Percentiles rank a stretch among this genome's conserved stretches.
Evolutionary conservation across 768 basidiomycete genomes (phyloP).

Genomic region (Dendrothele bispora): DNA sequence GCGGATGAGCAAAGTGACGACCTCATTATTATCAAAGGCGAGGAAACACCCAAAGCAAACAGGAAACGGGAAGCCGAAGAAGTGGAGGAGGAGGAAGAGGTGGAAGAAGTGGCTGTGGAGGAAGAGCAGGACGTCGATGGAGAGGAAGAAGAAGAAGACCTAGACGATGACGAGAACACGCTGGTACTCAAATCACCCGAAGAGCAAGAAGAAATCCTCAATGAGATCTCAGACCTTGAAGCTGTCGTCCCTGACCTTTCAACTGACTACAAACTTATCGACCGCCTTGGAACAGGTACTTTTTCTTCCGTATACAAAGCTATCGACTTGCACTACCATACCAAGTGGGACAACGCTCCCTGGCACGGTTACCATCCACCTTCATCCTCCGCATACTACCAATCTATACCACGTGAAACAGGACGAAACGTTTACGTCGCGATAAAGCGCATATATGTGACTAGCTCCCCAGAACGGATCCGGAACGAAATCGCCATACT

Average conservation of each 20-base stretch:
- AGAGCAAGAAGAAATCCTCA: constrained; percentile 72
- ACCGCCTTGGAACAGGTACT: constrained; percentile 94
- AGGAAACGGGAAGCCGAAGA: constrained; percentile 30
- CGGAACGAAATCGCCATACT: constrained; percentile 91
- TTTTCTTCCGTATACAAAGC: constrained; percentile 99
- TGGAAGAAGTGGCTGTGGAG: constrained; percentile 25
- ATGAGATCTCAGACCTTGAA: constrained; percentile 76
- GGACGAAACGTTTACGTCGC: constrained; percentile 78
- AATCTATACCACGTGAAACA: constrained; percentile 42
- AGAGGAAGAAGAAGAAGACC: constrained; percentile 28
- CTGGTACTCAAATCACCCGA: constrained; percentile 56
- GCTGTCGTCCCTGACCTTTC: constrained; percentile 64
- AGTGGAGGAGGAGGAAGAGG: constrained; percentile 23
- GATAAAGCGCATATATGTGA: constrained; percentile 95
- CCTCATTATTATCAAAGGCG: constrained; percentile 16
- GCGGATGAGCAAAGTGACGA: constrained; percentile 39
- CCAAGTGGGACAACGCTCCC: constrained; percentile 71
- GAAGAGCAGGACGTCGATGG: constrained; percentile 29
- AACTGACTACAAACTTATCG: constrained; percentile 74
- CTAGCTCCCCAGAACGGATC: constrained; percentile 90
- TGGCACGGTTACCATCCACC: constrained; percentile 72
- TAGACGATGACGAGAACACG: constrained; percentile 59
- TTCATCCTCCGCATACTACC: constrained; percentile 65
- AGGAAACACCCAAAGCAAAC: too few species aligned
- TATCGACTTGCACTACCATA: constrained; percentile 72